phyloP scores from a whole-genome alignment of 768 basidiomycete genomes.

The Amanita jacksonii region DNA sequence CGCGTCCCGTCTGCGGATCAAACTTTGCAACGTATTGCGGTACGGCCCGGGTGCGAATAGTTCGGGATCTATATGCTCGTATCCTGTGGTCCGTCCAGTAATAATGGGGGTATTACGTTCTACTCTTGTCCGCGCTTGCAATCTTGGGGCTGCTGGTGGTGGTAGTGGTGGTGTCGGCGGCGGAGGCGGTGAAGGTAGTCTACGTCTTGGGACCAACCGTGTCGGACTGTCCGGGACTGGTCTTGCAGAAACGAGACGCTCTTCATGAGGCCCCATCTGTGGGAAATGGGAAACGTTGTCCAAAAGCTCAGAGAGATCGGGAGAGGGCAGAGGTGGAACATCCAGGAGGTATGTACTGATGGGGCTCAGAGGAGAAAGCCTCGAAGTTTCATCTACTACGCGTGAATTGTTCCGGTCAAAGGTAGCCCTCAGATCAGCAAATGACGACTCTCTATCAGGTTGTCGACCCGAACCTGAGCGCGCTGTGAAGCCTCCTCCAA shows the following conservation, averaged over 20 bases:
- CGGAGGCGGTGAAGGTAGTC: conserved; percentile 1
- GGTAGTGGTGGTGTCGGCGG: no score
- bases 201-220: neutral
- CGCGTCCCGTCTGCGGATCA: conserved; percentile 7
- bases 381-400: neutral
- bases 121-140: neutral
- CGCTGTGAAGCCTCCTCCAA: neutral
- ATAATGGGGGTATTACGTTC: neutral
- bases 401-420: conserved; percentile 1
- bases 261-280: neutral
- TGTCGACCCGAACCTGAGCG: neutral
- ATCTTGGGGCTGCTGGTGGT: no score
- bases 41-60: conserved; percentile 38
- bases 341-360: conserved; percentile 8
- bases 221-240: neutral
- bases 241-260: conserved; percentile 1
- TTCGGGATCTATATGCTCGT: conserved; percentile 22
- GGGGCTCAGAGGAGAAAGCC: neutral
- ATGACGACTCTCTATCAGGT: neutral
- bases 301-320: conserved; percentile 21
- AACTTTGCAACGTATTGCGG: conserved; percentile 35
- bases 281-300: conserved; percentile 12
- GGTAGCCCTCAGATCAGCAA: neutral
- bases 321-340: conserved; percentile 20
- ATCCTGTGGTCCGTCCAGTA: conserved; percentile 1